Base-by-base conservation (phyloP, 495 filamentous ascomycete genomes). In the Tuber aestivum region DNA sequence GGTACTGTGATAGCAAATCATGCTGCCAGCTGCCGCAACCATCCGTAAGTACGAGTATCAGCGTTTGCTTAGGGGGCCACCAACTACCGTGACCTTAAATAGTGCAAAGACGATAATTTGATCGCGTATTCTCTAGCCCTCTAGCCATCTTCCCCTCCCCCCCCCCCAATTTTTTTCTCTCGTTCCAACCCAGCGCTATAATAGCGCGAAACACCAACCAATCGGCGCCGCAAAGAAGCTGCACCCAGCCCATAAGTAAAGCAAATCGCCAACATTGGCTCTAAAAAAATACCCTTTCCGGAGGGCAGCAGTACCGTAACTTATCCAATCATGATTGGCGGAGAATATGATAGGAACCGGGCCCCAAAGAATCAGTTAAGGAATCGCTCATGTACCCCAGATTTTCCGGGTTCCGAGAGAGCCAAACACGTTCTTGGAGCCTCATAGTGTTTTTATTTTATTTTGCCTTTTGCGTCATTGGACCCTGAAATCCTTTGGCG, bases 401-500 rank as follows among this genome's bases (percentile, higher is more conserved):
- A 61, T 61, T 61, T 61, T 32, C 56, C 56, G 56, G 12, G 56
- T 61, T n/a, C n/a, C 56, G 56, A 61, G 23, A 32, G n/a, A 32
- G 27, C 56, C n/a, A 61, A 32, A 61, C 56, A 61, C n/a, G 56
- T 61, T 61, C n/a, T n/a, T 12, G 56, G 75, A 79, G 77, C 77
- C 77, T 79, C 77, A 79, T 40, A 18, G 68, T 44, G 41, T 70
- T 40, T 41, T 78, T 44, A 61, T 68, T 50, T 73, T 23, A 3
- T 44, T 70, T 68, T 23, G 3, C 9, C 48, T 70, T 71, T 77
- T 77, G 75, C 77, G 77, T 79, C 77, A 79, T 79, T 77, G 77
- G 75, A 79, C 77, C 77, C 77, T 79, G 75, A 21, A 68, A 69
- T 65, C 69, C 16, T 1, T 32, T 45, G 71, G 75, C 68, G 65